Percentiles rank a stretch among this genome's conserved stretches.
Conservation (phyloP, 2,329 filamentous ascomycete species). For the Fusarium nematophilum region DNA sequence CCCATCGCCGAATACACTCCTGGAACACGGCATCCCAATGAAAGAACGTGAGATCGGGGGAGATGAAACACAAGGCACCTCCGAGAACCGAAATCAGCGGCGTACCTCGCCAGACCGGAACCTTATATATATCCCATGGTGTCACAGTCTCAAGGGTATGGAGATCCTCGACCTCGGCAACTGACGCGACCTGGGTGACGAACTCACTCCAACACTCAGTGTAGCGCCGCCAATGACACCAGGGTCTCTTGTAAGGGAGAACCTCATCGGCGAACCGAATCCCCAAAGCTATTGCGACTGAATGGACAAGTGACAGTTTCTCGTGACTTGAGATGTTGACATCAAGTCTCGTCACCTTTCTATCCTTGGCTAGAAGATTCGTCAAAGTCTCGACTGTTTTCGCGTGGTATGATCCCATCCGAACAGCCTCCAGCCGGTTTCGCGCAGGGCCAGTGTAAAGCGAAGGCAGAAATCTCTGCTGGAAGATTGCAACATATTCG, state of each 20-base stretch:
- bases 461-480: conserved; percentile 28
- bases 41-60: neutral
- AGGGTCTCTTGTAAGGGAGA: neutral
- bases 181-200: neutral
- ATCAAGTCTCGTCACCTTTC: neutral
- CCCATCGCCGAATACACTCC: conserved; percentile 29
- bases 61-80: conserved; percentile 42
- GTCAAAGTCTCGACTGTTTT: fast-evolving
- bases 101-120: conserved; percentile 39
- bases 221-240: conserved; percentile 5
- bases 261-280: conserved; percentile 31
- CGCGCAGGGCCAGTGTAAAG: conserved; percentile 13
- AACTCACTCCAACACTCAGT: conserved; percentile 13
- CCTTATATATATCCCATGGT: conserved; percentile 37
- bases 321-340: conserved; percentile 26
- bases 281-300: conserved; percentile 33
- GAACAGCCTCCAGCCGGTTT: conserved; percentile 39
- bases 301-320: conserved; percentile 41
- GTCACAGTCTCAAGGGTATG: conserved; percentile 29
- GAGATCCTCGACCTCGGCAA: conserved; percentile 9
- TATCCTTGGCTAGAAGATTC: conserved; percentile 19
- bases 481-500: conserved; percentile 17
- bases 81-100: conserved; percentile 41
- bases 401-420: conserved; percentile 32
- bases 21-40: conserved; percentile 40